Percentiles rank a stretch among this genome's conserved stretches.
phyloP scores from a whole-genome alignment of 345 rosid genomes.

The Chamaenerion angustifolium region DNA sequence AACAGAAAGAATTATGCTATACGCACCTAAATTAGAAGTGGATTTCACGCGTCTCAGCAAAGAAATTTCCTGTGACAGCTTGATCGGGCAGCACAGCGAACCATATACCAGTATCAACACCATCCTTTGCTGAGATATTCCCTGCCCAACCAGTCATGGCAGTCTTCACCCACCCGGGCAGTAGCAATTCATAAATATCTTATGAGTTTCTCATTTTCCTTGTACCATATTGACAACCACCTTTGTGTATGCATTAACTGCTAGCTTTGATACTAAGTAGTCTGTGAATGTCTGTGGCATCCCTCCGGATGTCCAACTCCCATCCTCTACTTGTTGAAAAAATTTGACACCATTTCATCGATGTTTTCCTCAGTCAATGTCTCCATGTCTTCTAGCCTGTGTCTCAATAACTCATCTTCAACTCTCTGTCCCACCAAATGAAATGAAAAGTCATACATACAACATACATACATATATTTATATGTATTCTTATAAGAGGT shows the following conservation, averaged over 20 bases:
- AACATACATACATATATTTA: too few relatives aligned
- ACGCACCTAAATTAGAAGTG: slow-evolving; percentile 16
- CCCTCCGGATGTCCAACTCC: slow-evolving; percentile 66
- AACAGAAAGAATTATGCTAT: too few relatives aligned
- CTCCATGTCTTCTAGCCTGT: slow-evolving; percentile 37
- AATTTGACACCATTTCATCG: slow-evolving; percentile 41
- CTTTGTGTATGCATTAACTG: slow-evolving; percentile 66
- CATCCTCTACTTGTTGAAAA: slow-evolving; percentile 69
- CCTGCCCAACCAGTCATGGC: slow-evolving; percentile 96
- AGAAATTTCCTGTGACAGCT: slow-evolving; percentile 67
- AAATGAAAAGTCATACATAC: too few relatives aligned
- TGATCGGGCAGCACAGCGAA: slow-evolving; percentile 71
- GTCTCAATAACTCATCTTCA: slow-evolving; percentile 42
- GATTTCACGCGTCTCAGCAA: slow-evolving; percentile 85
- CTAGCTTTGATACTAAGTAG: slow-evolving; percentile 82
- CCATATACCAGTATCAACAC: slow-evolving; percentile 93
- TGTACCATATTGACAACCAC: slow-evolving; percentile 43
- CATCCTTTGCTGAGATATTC: slow-evolving; percentile 55
- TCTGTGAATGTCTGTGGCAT: slow-evolving; percentile 82
- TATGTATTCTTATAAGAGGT: too few relatives aligned
- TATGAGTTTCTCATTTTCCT: slow-evolving; percentile 55
- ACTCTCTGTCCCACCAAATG: slow-evolving; percentile 35
- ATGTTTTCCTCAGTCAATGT: slow-evolving; percentile 52
- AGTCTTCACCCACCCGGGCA: slow-evolving; percentile 98
- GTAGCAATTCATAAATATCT: slow-evolving; percentile 69